Evolutionary conservation across 1,284 basidiomycete species (phyloP).

Genomic region (Pseudozyma hubeiensis): DNA sequence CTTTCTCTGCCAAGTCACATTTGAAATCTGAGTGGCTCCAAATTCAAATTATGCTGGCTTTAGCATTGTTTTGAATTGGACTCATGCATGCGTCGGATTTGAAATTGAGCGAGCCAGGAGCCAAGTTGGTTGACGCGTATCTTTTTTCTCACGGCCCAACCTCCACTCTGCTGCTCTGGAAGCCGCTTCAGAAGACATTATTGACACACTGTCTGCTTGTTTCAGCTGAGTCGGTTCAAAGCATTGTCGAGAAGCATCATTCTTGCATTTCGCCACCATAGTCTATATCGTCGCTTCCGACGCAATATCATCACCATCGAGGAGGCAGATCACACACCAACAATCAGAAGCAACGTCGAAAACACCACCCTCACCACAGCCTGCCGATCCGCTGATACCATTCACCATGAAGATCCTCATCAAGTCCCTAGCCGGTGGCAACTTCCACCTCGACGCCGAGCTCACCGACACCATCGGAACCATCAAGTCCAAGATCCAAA

Average conservation of each 20-base stretch:
- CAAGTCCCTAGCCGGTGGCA: conserved; percentile 66
- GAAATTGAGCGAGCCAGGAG: background rate
- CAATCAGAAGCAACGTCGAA: no score
- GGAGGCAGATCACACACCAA: no score
- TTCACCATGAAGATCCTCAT: conserved; percentile 65
- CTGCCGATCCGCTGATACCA: background rate
- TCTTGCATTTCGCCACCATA: no score
- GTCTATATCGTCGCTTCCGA: no score
- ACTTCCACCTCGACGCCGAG: conserved; percentile 66
- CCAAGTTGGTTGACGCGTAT: conserved; percentile 15
- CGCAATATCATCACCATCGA: no score
- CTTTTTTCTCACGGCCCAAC: background rate
- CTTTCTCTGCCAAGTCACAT: no score
- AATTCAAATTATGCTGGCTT: background rate
- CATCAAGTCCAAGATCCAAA: conserved; percentile 87
- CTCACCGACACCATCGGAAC: conserved; percentile 72
- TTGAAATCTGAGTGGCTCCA: no score
- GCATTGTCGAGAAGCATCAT: no score
- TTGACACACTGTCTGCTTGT: background rate
- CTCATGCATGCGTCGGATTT: background rate
- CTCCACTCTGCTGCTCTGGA: conserved; percentile 8
- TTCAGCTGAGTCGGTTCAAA: no score
- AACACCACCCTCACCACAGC: no score
- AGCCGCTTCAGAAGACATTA: no score
- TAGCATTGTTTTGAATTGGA: background rate